A percentile compares a stretch with the other conserved stretches of the same genome.
phyloP scores from a whole-genome alignment of 495 filamentous ascomycete species.

The Podospora fimiseda region DNA sequence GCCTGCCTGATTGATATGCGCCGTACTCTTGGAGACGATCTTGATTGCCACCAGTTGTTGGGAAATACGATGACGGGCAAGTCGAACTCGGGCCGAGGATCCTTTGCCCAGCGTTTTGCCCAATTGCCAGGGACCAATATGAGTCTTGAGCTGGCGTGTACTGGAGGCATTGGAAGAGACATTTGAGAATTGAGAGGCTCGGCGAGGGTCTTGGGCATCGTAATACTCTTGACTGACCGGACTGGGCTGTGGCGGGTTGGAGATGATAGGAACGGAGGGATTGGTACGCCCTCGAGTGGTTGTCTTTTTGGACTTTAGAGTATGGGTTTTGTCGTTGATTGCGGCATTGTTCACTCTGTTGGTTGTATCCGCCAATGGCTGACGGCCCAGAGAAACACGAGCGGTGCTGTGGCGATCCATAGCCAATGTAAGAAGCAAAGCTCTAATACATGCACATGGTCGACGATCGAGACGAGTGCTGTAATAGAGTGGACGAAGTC shows the following conservation, averaged over 20 bases:
- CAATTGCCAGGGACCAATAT: conserved; percentile 83
- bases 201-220: conserved; percentile 43
- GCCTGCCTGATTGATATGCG: conserved; percentile 62
- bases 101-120: conserved; percentile 82
- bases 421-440: neutral
- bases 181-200: conserved; percentile 68
- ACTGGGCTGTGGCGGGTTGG: conserved; percentile 5
- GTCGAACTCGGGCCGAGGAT: conserved; percentile 73
- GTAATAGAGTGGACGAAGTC: neutral
- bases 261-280: neutral
- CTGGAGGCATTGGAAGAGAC: conserved; percentile 50
- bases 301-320: conserved; percentile 15
- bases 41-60: conserved; percentile 82
- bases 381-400: conserved; percentile 26
- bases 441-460: conserved; percentile 20
- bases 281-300: conserved; percentile 11
- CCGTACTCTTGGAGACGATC: conserved; percentile 76
- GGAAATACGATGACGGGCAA: conserved; percentile 69
- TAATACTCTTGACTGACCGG: conserved; percentile 38
- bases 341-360: conserved; percentile 36
- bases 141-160: conserved; percentile 57
- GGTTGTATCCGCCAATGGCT: conserved; percentile 44
- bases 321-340: conserved; percentile 16
- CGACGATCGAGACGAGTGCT: neutral
- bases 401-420: conserved; percentile 33